Base-by-base conservation (phyloP, 192 early-diverging fungal genomes). In the Glomus cerebriforme region DNA sequence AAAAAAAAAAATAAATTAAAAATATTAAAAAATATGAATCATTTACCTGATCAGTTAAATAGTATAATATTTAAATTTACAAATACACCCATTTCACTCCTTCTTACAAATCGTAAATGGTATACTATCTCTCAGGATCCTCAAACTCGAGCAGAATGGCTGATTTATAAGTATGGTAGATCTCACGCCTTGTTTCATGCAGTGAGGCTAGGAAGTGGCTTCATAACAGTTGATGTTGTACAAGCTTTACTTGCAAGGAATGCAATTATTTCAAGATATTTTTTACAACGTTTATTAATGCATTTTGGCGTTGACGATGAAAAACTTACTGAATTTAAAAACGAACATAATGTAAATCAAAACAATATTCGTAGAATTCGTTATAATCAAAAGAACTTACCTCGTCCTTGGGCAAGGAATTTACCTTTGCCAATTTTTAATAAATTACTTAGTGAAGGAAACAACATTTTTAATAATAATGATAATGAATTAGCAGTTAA, bases 281-380 rank as follows among this genome's bases (percentile, higher is more conserved):
- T 75, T 62, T 62, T 75, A 7, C 49, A 75, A 75, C 17, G 73
- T 17, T 32, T 75, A 22, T 34, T 75, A 62, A 19, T 63, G 31
- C 29, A 35, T 62, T 15, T 75, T 35, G 73, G 29, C 2, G 9
- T 32, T n/a, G 5, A 34, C 2, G 73, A 62, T 37, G 17, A 62
- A 29, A 15, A 62, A 59, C 17, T 75, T 29, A 29, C 15, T 3
- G n/a, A 22, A 0, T 19, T 26, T 58, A 49, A 62, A 75, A 60
- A 75, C 29, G 13, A 17, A 34, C 72, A 74, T 74, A 59, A 26
- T 32, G 31, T 59, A 31, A 26, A 26, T n/a, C 43, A 47, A 19
- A 2, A 15, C 24, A 49, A 74, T 27, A 9, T 17, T 12, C 0
- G 32, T 3, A 5, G 54, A 12, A 27, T 31, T 34, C 8, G 27